phyloP scores from a whole-genome alignment of 345 rosid genomes.

The Bruguiera sexangula region DNA sequence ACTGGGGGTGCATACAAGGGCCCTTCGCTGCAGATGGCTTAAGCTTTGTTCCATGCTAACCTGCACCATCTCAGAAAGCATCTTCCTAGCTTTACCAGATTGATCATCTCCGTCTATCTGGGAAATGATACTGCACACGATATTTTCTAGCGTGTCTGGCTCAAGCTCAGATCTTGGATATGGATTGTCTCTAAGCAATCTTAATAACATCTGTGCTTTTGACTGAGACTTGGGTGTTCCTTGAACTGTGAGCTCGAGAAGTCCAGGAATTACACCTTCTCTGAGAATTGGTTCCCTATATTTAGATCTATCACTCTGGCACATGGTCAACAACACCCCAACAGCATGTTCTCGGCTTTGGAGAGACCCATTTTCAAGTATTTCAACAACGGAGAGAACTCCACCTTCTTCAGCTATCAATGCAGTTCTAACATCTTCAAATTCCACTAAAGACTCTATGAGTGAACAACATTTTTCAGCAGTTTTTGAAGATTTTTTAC shows the following conservation, averaged over 20 bases:
- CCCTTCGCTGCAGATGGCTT: conserved; percentile 91
- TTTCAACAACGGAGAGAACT: conserved; percentile 73
- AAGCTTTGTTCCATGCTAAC: conserved; percentile 98
- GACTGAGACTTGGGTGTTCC: conserved; percentile 78
- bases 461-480: conserved; percentile 85
- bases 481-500: conserved; percentile 74
- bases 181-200: conserved; percentile 67
- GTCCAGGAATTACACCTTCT: conserved; percentile 98
- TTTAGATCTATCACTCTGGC: conserved; percentile 82
- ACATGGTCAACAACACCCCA: conserved; percentile 67
- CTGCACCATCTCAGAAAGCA: conserved; percentile 97
- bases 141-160: conserved; percentile 82
- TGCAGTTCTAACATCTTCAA: conserved; percentile 66
- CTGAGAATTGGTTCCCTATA: conserved; percentile 82
- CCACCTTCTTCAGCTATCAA: conserved; percentile 76
- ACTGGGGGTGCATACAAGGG: conserved; percentile 65
- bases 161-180: conserved; percentile 67
- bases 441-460: conserved; percentile 68
- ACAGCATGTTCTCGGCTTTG: conserved; percentile 89
- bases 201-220: conserved; percentile 72
- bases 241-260: conserved; percentile 94
- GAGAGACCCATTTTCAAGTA: conserved; percentile 78
- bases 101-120: conserved; percentile 92
- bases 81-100: conserved; percentile 84
- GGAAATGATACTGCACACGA: conserved; percentile 84